Percentiles rank a stretch among this genome's conserved stretches.
Conservation (phyloP, 345 rosid species). For the Melaleuca quinquenervia region DNA sequence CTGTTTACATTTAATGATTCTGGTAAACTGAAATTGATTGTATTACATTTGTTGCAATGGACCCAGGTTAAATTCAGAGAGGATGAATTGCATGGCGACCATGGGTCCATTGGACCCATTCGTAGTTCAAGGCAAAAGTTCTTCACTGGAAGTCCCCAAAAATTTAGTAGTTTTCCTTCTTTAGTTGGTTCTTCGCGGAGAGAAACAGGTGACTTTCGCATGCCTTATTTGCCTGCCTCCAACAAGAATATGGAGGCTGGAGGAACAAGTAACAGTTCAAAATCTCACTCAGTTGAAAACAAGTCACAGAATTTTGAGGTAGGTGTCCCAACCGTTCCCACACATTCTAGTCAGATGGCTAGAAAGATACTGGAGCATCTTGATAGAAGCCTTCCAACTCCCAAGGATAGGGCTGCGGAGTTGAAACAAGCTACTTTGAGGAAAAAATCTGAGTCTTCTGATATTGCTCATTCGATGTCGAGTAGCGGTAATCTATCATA, state of each 20-base stretch:
- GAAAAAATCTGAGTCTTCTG: slow-evolving; percentile 34
- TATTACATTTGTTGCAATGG: neutral
- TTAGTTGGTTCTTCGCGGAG: slow-evolving; percentile 14
- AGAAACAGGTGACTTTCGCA: slow-evolving; percentile 19
- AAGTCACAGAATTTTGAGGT: slow-evolving; percentile 27
- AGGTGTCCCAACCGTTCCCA: slow-evolving; percentile 43
- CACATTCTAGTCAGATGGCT: slow-evolving; percentile 75
- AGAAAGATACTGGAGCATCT: slow-evolving; percentile 72
- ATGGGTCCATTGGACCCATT: slow-evolving; percentile 68
- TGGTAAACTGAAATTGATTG: neutral
- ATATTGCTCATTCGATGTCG: slow-evolving; percentile 4
- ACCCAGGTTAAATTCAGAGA: slow-evolving; percentile 30
- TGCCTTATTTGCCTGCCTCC: slow-evolving; percentile 15
- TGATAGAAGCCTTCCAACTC: slow-evolving; percentile 55
- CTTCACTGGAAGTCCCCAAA: slow-evolving; percentile 15
- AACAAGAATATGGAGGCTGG: slow-evolving; percentile 34
- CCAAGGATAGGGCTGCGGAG: slow-evolving; percentile 60
- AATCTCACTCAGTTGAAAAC: slow-evolving; percentile 15
- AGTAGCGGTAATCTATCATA: slow-evolving; percentile 5
- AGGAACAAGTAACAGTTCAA: slow-evolving; percentile 24
- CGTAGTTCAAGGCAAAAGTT: slow-evolving; percentile 37
- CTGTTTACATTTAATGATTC: neutral
- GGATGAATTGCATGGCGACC: slow-evolving; percentile 20
- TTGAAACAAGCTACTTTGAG: slow-evolving; percentile 54
- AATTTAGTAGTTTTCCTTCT: slow-evolving; percentile 30